Base-by-base conservation (phyloP, 768 basidiomycete species). In the Amanita pallidorosea region DNA sequence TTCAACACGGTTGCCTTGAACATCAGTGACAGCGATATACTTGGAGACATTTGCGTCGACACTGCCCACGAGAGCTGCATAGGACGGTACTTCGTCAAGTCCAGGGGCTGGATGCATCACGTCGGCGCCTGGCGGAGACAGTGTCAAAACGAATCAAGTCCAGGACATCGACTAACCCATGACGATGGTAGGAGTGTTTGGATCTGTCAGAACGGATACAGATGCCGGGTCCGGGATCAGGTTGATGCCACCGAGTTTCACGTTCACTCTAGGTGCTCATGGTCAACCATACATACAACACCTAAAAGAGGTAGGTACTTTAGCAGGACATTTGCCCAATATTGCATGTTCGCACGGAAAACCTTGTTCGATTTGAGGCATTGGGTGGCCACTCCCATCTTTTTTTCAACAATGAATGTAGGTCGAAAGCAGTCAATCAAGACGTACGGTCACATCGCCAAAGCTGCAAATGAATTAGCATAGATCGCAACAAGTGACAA, bases 191-290 rank as follows among this genome's bases (percentile, higher is more conserved):
- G 87, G 87, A 53, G 81, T 77, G 33, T 72, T 68, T 0, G 80
- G 76, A 58, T 90, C 85, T 0, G 75, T 75, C 0, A 90, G 67
- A 3, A 74, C 68, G 0, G 73, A 65, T 0, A 79, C 80, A 0
- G 79, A 78, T 2, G 69, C 65, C 0, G 80, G 72, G 25, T 86
- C 81, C 0, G 86, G 84, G 20, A 90, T 72, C 0, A 76, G 72
- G 57, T 92, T 91, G 60, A 90, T 81, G 0, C 89, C 89, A 4
- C 88, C 88, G 0, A 91, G 73, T 62, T 91, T 91, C 3, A 84
- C 86, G 52, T 91, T 91, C 51, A 90, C 72, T 60, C 88, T 90
- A 49, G 15, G 23, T 18, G 7, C 15, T 18, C 4, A 35, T 38
- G 17, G 36, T 49, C 27, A 13, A 31, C 40, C 17, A 37, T 22